Evolutionary conservation across 129 eudicot species (phyloP).

Genomic region (Arctium minus): DNA sequence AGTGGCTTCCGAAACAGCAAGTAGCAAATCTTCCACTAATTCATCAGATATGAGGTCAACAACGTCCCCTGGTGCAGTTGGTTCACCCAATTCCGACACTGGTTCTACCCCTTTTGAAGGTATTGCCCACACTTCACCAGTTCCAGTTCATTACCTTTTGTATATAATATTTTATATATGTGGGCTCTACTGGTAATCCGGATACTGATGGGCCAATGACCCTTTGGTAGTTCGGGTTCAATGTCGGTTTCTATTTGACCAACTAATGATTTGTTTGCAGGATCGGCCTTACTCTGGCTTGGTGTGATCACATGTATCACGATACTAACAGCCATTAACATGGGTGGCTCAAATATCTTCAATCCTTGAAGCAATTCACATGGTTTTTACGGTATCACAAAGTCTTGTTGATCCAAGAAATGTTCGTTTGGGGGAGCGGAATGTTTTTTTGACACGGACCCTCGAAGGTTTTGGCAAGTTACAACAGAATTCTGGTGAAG

Average conservation of each 20-base stretch:
- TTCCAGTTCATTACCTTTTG: not conserved
- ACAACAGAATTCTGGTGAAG: not conserved
- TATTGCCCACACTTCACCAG: constrained; percentile 2
- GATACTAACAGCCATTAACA: constrained; percentile 52
- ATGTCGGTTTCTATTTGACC: not conserved
- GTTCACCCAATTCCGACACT: constrained; percentile 27
- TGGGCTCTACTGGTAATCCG: not conserved
- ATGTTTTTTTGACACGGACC: not conserved
- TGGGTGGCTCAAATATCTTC: constrained; percentile 62
- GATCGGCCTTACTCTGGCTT: constrained; percentile 68
- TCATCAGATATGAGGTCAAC: constrained; percentile 15
- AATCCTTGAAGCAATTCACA: constrained; percentile 49
- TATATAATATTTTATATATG: not conserved
- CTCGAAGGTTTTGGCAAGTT: not conserved
- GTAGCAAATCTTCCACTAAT: constrained; percentile 27
- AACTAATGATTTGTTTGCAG: constrained; percentile 32
- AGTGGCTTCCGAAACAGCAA: constrained; percentile 72
- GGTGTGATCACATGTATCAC: constrained; percentile 52
- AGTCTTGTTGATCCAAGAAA: not conserved
- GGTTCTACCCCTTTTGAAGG: constrained; percentile 42
- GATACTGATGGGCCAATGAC: not conserved
- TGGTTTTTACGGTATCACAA: not conserved
- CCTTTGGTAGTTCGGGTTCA: not conserved
- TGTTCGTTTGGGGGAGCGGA: not conserved
- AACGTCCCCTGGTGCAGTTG: constrained; percentile 17